Base-by-base conservation (phyloP, 352 stramenopile genomes). In the Pythium folliculosum region DNA sequence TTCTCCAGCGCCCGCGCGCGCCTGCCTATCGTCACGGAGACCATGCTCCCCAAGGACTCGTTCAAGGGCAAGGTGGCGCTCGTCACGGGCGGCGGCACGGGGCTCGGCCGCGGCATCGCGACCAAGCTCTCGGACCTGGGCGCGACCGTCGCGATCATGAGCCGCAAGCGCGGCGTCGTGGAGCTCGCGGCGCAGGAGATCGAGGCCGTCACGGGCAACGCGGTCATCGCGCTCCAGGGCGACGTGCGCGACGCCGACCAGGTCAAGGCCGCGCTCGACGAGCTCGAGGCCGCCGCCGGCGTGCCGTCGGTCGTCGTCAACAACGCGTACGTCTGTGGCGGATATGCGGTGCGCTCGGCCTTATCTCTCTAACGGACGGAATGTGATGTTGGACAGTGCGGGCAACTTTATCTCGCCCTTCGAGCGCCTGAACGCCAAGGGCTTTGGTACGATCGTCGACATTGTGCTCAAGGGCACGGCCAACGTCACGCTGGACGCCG, bases 401-500 rank as follows among this genome's bases (percentile, higher is more conserved):
- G 96, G 96, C 56, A 99, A 99, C 78, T 99, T 99, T 80, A 87
- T 99, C 63, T 92, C 86, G 32, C 86, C 87, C 32, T 97, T 97
- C 25, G 87, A 97, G 68, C 78, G 88, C 12, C 78, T 99, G 40
- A 97, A 86, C 63, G 85, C 91, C 35, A 98, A 98, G 77, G 96
- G 90, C 25, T 99, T 99, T 72, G 89, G 91, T 35, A 99, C 97
- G 30, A 97, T 99, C 21, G 89, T 99, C 69, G 96, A 98, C 52
- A 99, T 99, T 76, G 97, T 94, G 58, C 80, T 96, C 40, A 91
- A 93, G 69, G 88, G 88, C 30, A 92, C 84, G 30, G 85, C 85
- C 67, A 94, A 94, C 69, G 83, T 96, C 57, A 94, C 86, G 62
- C 70, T 91, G 52, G 84, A 94, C 45, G 84, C 81, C 0, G 88